Base-by-base conservation (phyloP, 1,284 basidiomycete genomes). In the Tilletia walkeri region DNA sequence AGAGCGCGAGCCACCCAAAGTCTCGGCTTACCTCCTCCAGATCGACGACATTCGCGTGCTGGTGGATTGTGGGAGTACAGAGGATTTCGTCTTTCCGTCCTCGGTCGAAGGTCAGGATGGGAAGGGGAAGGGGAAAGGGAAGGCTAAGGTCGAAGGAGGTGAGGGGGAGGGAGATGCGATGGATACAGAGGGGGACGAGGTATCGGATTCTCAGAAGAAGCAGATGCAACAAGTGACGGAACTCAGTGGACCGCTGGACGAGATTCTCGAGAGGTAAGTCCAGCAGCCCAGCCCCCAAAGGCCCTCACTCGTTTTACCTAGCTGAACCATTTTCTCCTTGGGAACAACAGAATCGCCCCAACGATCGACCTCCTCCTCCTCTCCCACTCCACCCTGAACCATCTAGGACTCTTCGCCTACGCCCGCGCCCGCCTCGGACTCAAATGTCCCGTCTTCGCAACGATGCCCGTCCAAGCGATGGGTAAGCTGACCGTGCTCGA, bases 401-500 rank as follows among this genome's bases (percentile, higher is more conserved):
- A 96, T 81, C 88, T 92, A 20, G 95, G 95, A 6, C 86, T 99
- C 20, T 96, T 93, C 82, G 89, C 95, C 5, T 97, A 93, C 83
- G 94, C 95, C 0, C 88, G 92, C 78, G 88, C 94, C 4, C 88
- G 89, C 79, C 94, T 94, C 89, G 91, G 91, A 20, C 87, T 99
- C 50, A 90, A 88, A 67, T 95, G 94, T 54, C 94, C 94, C 9
- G 90, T 94, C n/a, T 99, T 98, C 84, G 92, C 93, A 0, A 96
- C 95, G 0, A 88, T 99, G 65, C 95, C 96, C 30, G 94, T 96
- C 0, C 93, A 96, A 76, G 94, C 95, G 69, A 97, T 95, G 92
- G 95, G 92, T 2, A 88, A 93, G 45, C 92, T 97, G 65, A 93
- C 93, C 20, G 76, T 80, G 34, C 75, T 80, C 20, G 81, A 82